These are phyloP conservation scores for Coniferiporia weirii DNA, from an alignment of 1,284 basidiomycete species.

Conservation along the genomic window DNA sequence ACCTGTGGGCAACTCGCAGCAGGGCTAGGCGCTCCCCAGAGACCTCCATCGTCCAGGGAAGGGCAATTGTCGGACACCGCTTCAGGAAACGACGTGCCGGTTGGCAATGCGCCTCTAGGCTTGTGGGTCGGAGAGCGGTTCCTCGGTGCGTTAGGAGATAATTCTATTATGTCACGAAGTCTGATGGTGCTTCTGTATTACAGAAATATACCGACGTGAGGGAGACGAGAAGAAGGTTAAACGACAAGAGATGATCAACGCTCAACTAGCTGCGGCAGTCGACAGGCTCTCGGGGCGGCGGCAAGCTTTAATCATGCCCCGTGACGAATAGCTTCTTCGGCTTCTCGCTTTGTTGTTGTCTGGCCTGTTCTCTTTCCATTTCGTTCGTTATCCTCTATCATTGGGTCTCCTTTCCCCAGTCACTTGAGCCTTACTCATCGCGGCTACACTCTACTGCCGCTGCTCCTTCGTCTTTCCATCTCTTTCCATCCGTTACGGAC, in stretches of 20 bases:
- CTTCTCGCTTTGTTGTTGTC: neutral
- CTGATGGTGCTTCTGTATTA: neutral
- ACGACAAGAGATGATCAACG: conserved; percentile 35
- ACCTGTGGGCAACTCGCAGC: conserved; percentile 64
- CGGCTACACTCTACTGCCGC: too few species aligned
- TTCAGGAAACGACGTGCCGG: conserved; percentile 18
- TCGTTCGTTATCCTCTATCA: too few species aligned
- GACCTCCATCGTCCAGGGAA: conserved; percentile 13
- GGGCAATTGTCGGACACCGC: conserved; percentile 13
- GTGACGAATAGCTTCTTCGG: neutral
- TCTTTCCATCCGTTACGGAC: neutral
- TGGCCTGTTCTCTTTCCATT: neutral
- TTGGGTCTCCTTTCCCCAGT: too few species aligned
- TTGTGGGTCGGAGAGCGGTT: conserved; percentile 68
- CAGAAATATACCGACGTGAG: conserved; percentile 50
- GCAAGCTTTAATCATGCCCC: neutral
- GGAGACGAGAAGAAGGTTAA: conserved; percentile 41
- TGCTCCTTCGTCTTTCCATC: neutral
- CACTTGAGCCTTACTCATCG: too few species aligned
- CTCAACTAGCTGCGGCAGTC: conserved; percentile 22
- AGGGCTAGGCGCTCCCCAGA: conserved; percentile 56
- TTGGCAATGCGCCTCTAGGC: conserved; percentile 60
- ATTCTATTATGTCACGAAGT: conserved; percentile 1
- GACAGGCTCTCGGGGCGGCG: conserved; percentile 3
- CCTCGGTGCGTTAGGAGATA: conserved; percentile 41